These are phyloP conservation scores for Neonectria magnoliae DNA, from an alignment of 2,329 filamentous ascomycete species.

Conservation along the genomic window DNA sequence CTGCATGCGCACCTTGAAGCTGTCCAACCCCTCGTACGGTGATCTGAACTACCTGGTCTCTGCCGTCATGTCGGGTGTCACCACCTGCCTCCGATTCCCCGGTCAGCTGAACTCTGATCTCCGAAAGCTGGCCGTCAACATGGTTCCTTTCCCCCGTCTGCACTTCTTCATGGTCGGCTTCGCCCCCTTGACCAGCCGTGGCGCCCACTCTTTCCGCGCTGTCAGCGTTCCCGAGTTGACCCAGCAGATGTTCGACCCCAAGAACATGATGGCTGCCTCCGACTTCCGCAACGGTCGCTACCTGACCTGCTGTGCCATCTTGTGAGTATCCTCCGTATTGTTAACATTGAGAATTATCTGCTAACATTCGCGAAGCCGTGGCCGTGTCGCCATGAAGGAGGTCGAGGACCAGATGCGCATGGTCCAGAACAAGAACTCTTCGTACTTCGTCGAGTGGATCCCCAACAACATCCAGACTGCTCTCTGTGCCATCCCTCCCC, in stretches of 20 bases:
- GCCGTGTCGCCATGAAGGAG: constrained; percentile 99
- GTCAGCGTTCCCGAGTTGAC: constrained; percentile 98
- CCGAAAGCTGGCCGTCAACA: constrained; percentile 99
- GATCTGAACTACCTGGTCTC: constrained; percentile 99
- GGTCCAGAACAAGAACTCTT: constrained; percentile 99
- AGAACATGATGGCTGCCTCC: constrained; percentile 99
- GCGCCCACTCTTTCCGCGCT: constrained; percentile 93
- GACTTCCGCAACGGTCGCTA: constrained; percentile 99
- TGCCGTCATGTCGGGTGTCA: constrained; percentile 99
- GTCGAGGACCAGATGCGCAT: constrained; percentile 99
- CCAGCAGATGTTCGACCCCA: constrained; percentile 99
- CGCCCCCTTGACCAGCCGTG: constrained; percentile 90
- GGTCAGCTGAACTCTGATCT: constrained; percentile 99
- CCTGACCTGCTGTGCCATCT: constrained; percentile 99
- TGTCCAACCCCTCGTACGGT: constrained; percentile 97
- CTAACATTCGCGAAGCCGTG: constrained; percentile 69
- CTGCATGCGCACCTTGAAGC: constrained; percentile 99
- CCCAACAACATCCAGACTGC: constrained; percentile 99
- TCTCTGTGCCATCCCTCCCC: constrained; percentile 97
- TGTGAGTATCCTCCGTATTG: constrained; percentile 63
- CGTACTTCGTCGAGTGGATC: constrained; percentile 99
- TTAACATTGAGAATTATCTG: not conserved
- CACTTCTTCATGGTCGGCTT: constrained; percentile 99
- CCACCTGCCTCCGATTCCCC: constrained; percentile 98
- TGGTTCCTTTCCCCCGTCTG: constrained; percentile 99